Evolutionary conservation across 2,329 filamentous ascomycete genomes (phyloP).

Genomic region (Graphium sp.): DNA sequence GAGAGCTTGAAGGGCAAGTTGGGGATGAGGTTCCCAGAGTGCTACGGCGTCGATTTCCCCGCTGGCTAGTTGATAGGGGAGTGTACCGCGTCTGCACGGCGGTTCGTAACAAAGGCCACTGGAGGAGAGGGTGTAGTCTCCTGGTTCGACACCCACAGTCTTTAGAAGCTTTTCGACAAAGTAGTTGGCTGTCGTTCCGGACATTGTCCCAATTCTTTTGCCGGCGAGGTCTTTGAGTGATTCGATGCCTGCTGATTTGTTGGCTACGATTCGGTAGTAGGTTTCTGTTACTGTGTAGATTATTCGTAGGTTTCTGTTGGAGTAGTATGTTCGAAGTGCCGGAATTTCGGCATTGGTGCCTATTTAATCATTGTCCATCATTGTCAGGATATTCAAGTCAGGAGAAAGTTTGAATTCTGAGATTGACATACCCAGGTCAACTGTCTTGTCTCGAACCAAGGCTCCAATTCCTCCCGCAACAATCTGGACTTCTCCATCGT

Average conservation of each 20-base stretch:
- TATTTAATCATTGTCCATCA: too few relatives aligned
- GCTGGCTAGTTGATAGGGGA: constrained; percentile 1
- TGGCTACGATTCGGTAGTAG: constrained; percentile 6
- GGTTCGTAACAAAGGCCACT: constrained; percentile 2
- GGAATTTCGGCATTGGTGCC: constrained; percentile 6
- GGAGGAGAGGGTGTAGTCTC: constrained; percentile 3
- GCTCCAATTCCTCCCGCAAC: constrained; percentile 4
- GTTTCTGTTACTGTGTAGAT: constrained; percentile 6
- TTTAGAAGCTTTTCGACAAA: constrained; percentile 4
- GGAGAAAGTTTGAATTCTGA: too few relatives aligned
- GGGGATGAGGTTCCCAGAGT: constrained; percentile 4
- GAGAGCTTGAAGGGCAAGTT: constrained; percentile 4
- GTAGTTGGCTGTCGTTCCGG: constrained; percentile 5
- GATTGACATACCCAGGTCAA: too few relatives aligned
- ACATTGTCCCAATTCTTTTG: constrained; percentile 5
- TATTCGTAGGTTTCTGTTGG: constrained; percentile 4
- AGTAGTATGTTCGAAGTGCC: constrained; percentile 2
- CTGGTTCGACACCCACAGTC: constrained; percentile 2
- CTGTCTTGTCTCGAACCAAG: constrained; percentile 2
- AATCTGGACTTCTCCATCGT: constrained; percentile 5
- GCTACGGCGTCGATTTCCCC: constrained; percentile 5
- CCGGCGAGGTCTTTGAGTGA: constrained; percentile 5
- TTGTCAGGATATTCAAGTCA: too few relatives aligned
- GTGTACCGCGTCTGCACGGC: constrained; percentile 3
- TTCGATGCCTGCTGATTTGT: constrained; percentile 1